Conservation (phyloP, 2,329 filamentous ascomycete genomes). For the Arthrobotrys pseudoclavata region DNA sequence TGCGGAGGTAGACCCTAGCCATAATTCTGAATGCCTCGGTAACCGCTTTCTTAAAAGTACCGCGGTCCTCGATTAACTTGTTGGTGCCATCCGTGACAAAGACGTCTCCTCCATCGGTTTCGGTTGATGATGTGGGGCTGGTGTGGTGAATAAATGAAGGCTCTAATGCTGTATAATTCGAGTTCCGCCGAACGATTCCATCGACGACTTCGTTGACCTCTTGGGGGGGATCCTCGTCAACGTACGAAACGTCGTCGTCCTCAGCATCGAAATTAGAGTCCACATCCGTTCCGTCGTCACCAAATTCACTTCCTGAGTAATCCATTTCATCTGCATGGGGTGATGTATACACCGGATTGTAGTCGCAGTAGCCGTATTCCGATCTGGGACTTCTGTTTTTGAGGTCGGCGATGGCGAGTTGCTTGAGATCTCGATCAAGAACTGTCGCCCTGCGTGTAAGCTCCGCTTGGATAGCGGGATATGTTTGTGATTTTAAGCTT, state of each 20-base stretch:
- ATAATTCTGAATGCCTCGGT: conserved; percentile 57
- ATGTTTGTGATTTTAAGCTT: conserved; percentile 6
- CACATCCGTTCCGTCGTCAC: conserved; percentile 33
- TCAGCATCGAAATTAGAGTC: conserved; percentile 39
- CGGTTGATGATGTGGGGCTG: conserved; percentile 15
- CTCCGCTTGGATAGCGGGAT: conserved; percentile 1
- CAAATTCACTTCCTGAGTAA: conserved; percentile 41
- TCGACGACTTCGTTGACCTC: conserved; percentile 51
- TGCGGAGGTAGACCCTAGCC: conserved; percentile 51
- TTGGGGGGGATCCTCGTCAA: conserved; percentile 44
- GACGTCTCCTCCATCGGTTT: conserved; percentile 35
- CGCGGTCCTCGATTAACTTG: conserved; percentile 51
- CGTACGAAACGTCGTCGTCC: conserved; percentile 37
- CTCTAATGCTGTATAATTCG: conserved; percentile 28
- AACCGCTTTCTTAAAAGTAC: conserved; percentile 50
- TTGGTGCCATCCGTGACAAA: conserved; percentile 51
- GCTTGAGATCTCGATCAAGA: conserved; percentile 38
- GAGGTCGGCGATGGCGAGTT: conserved; percentile 33
- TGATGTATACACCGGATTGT: conserved; percentile 45
- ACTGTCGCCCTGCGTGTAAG: conserved; percentile 14
- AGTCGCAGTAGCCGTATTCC: conserved; percentile 38
- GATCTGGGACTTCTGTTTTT: conserved; percentile 37
- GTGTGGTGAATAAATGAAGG: not conserved
- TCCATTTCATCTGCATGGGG: conserved; percentile 40
- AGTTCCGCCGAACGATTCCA: conserved; percentile 49